Base-by-base conservation (phyloP, 331 rosid species). In the Saraca asoca region DNA sequence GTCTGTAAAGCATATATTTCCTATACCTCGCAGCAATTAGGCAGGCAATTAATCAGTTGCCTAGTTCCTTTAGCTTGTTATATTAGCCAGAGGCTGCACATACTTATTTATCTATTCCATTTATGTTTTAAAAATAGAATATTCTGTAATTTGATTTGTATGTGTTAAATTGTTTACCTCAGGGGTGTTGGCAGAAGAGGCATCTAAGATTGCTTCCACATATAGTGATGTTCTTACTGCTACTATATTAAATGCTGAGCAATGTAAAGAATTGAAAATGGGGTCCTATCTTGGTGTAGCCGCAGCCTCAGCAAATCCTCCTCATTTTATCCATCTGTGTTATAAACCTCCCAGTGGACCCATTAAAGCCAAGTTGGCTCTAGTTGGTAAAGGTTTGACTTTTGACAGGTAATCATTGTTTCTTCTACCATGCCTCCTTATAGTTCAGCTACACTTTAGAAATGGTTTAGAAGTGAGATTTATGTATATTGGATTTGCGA, bases 231-330 rank as follows among this genome's bases (percentile, higher is more conserved):
- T 93, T 64, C 64, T 93, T 11, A 79, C 96, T 52, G 95, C 98
- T 67, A 93, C 76, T 50, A 90, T 93, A 59, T 85, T 93, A 68
- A 46, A 73, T 75, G 96, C 77, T 48, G 95, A 87, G 62, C 87
- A 90, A 79, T 90, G 97, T 71, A 80, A 78, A 75, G 95, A 93
- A 53, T 79, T 93, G 80, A 93, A 90, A 78, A 93, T 93, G 98
- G 98, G 98, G 58, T 93, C 98, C 68, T 93, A 85, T 73, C 84
- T 93, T 39, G 98, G 79, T 37, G 98, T 93, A 69, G 95, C 96
- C 31, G 97, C 95, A 59, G 98, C 98, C 69, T 86, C 98, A 0
- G 82, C 82, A 55, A 93, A 93, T 71, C 97, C 98, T 53, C 90
- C 98, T 16, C 90, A 84, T 76, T 93, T 93, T 76, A 93, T 93